phyloP scores from a whole-genome alignment of 768 basidiomycete species.

The Tylopilus sp. region DNA sequence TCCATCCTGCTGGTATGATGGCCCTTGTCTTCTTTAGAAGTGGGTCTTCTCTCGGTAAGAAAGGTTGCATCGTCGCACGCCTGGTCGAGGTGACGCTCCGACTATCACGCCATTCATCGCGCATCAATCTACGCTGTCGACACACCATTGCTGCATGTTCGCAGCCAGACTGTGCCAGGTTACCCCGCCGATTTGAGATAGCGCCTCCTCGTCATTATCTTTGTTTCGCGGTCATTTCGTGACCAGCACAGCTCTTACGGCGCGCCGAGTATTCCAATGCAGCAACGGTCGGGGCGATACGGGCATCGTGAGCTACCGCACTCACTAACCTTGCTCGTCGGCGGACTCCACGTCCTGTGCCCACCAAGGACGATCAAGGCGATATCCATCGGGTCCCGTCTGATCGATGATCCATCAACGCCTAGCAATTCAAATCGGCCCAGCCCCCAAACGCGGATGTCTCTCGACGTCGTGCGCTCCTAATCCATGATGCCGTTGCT shows the following conservation, averaged over 20 bases:
- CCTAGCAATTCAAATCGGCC: background rate
- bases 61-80: slow-evolving; percentile 10
- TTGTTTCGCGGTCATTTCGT: background rate
- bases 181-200: too few relatives aligned
- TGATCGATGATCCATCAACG: background rate
- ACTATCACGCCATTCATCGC: background rate
- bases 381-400: background rate
- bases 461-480: slow-evolving; percentile 2
- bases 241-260: background rate
- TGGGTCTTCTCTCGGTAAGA: slow-evolving; percentile 12
- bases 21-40: background rate
- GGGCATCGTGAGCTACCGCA: background rate
- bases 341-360: background rate
- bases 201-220: background rate
- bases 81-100: background rate
- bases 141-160: slow-evolving; percentile 24
- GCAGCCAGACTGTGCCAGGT: too few relatives aligned
- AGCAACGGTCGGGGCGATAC: background rate
- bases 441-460: background rate
- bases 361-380: slow-evolving; percentile 5
- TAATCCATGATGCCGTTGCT: slow-evolving; percentile 10
- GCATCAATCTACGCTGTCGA: slow-evolving; percentile 11
- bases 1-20: background rate
- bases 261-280: background rate
- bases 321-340: slow-evolving; percentile 5